Evolutionary conservation across 331 rosid genomes (phyloP).

Genomic region (Malus hybrid): DNA sequence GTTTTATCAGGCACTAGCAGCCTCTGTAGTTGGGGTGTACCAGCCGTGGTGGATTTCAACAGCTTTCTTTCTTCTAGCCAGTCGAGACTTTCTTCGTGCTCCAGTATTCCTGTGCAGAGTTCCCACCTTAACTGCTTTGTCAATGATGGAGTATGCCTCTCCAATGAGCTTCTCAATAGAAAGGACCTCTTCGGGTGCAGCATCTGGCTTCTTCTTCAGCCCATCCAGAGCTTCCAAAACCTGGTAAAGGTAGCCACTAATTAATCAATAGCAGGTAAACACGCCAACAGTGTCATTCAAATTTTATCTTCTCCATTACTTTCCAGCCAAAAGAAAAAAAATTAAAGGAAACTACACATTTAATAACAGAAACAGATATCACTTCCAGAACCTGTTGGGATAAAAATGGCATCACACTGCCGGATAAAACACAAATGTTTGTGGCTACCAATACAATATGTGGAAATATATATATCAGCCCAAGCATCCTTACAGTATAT

Average conservation of each 20-base stretch:
- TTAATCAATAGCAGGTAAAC: neutral
- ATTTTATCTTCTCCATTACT: neutral
- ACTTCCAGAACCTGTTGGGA: neutral
- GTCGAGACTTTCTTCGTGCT: conserved; percentile 84
- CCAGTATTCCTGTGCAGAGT: conserved; percentile 87
- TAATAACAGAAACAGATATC: neutral
- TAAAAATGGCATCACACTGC: neutral
- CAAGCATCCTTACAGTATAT: neutral
- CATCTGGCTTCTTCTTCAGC: conserved; percentile 72
- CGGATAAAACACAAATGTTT: neutral
- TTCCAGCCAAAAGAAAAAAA: neutral
- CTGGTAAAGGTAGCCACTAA: conserved; percentile 26
- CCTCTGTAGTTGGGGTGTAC: conserved; percentile 58
- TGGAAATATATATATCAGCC: neutral
- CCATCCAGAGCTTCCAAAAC: conserved; percentile 76
- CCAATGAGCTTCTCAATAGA: conserved; percentile 82
- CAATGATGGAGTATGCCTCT: conserved; percentile 84
- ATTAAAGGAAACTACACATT: neutral
- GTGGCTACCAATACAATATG: neutral
- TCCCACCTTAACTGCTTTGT: conserved; percentile 91
- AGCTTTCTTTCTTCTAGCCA: conserved; percentile 86
- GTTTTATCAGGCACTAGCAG: conserved; percentile 30
- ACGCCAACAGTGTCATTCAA: neutral
- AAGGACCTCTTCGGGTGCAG: conserved; percentile 63
- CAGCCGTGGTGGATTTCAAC: conserved; percentile 94